phyloP scores from a whole-genome alignment of 2,329 filamentous ascomycete genomes.

The Septoria petroselini region DNA sequence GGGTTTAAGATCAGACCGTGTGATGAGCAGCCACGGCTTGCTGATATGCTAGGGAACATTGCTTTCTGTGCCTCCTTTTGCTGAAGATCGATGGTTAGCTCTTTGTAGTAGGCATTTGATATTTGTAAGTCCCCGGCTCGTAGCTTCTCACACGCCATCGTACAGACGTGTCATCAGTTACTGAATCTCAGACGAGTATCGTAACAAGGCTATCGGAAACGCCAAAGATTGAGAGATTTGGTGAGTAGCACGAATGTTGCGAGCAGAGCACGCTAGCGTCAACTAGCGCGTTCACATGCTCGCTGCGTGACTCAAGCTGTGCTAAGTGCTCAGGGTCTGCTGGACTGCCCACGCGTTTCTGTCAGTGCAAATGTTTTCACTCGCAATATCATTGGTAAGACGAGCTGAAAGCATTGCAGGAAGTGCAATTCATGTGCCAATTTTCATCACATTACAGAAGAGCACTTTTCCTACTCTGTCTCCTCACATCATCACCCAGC shows the following conservation, averaged over 20 bases:
- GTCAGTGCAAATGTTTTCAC: too few relatives aligned
- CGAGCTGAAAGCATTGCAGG: too few relatives aligned
- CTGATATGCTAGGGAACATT: too few relatives aligned
- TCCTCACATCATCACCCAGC: not conserved
- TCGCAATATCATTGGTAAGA: too few relatives aligned
- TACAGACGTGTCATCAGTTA: not conserved
- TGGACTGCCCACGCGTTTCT: not conserved
- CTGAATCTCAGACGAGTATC: not conserved
- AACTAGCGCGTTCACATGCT: not conserved
- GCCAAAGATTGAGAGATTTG: conserved; percentile 2
- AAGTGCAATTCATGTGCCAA: not conserved
- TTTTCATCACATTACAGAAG: not conserved
- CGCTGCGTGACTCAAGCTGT: not conserved
- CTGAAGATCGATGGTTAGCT: too few relatives aligned
- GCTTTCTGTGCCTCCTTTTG: too few relatives aligned
- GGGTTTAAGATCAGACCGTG: too few relatives aligned
- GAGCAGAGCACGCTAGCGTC: not conserved
- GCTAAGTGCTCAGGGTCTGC: not conserved
- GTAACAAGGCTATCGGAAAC: not conserved
- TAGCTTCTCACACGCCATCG: too few relatives aligned
- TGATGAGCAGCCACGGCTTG: too few relatives aligned
- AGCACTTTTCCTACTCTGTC: not conserved
- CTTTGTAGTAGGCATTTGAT: too few relatives aligned
- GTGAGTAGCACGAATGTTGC: not conserved
- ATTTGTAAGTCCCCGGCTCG: too few relatives aligned